Base-by-base conservation (phyloP, 345 rosid species). In the Adansonia digitata region DNA sequence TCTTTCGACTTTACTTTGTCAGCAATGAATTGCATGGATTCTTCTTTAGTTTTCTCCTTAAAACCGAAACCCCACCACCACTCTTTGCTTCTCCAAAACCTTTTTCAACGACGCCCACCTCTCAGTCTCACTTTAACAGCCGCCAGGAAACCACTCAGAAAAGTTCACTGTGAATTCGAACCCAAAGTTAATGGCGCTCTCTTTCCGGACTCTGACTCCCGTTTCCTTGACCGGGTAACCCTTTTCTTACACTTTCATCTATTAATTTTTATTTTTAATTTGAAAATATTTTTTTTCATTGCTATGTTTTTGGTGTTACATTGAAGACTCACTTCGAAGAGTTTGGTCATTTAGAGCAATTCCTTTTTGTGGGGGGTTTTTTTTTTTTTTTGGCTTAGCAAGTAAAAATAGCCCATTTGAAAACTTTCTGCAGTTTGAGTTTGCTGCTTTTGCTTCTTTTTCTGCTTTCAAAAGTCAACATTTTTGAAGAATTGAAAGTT, bases 171-270 rank as follows among this genome's bases (percentile, higher is more conserved):
- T 74, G 92, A 82, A 72, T 84, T 85, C 75, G 87, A 90, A 13
- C 82, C 77, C 52, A 89, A 80, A 79, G 83, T 87, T 72, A 89
- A 89, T 62, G 94, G 96, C 59, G 78, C 84, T 37, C 14, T 78
- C 17, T 80, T 86, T 72, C 77, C 85, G 7, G 93, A 92, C 64
- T 72, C 82, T 18, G 94, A 93, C 82, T 65, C 94, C 11, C 96
- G 89, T 73, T 89, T 90, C 86, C 87, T 88, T 74, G 98, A 92
- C 85, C 82, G 97, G 82, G 97, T 92, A 82, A 74, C 20, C 18
- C 22, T 8, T 5, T 24, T 37, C n/a, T 43, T 46, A 7, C 34
- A 2, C 56, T 67, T 1, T 31, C 27, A 17, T 62, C 14, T 17
- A 12, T 20, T 24, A 35, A 22, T 7, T 53, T 5, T 34, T 6